A percentile compares a stretch with the other conserved stretches of the same genome.
Evolutionary conservation across 441 rosid species (phyloP).

Genomic region (Brassica hybrid): DNA sequence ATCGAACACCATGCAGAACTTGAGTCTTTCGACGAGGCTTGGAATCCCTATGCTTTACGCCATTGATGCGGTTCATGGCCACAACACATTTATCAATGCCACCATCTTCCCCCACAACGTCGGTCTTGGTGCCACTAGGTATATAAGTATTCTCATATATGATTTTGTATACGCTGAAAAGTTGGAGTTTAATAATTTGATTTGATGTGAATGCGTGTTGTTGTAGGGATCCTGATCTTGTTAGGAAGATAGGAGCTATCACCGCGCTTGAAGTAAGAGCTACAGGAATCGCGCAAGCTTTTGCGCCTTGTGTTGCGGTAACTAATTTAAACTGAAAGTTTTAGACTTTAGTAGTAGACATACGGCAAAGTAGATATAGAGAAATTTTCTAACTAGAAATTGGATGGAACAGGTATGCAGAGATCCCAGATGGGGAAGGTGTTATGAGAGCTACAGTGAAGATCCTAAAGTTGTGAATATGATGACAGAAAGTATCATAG

Average conservation of each 20-base stretch:
- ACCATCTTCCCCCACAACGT: constrained; percentile 72
- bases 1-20: constrained; percentile 53
- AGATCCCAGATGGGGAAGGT: constrained; percentile 75
- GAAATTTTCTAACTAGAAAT: not conserved
- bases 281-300: constrained; percentile 49
- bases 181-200: not conserved
- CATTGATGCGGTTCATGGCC: constrained; percentile 65
- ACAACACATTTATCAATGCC: constrained; percentile 56
- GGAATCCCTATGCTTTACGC: constrained; percentile 67
- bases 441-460: constrained; percentile 70
- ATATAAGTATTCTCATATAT: not conserved
- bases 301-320: constrained; percentile 74
- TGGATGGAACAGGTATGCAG: constrained; percentile 45
- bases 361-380: not conserved
- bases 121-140: constrained; percentile 65
- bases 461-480: constrained; percentile 55
- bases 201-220: not conserved
- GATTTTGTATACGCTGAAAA: not conserved
- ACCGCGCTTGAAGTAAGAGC: constrained; percentile 60
- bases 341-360: not conserved
- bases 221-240: constrained; percentile 60
- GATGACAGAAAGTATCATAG: constrained; percentile 54
- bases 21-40: constrained; percentile 58
- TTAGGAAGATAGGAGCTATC: constrained; percentile 67
- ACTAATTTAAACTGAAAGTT: not conserved